Percentiles rank a stretch among this genome's conserved stretches.
phyloP scores from a whole-genome alignment of 768 basidiomycete genomes.

The Leccinum olivaceopallidum region DNA sequence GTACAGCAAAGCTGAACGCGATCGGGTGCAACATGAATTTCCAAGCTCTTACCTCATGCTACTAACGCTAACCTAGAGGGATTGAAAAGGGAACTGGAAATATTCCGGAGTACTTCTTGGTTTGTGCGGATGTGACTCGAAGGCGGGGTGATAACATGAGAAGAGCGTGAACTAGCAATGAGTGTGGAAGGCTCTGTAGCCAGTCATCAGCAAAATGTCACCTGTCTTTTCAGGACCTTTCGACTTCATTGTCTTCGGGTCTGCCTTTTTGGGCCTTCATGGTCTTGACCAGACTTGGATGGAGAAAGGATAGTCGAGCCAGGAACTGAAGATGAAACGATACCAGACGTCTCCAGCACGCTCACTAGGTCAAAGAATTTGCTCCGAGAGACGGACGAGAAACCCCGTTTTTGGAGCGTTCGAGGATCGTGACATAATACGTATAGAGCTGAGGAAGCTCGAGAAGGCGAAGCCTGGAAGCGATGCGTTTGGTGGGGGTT shows the following conservation, averaged over 20 bases:
- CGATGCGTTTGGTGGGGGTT: slow-evolving; percentile 54
- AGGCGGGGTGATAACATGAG: slow-evolving; percentile 32
- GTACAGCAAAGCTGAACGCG: no score
- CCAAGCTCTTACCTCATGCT: no score
- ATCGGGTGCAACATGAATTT: no score
- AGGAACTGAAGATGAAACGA: slow-evolving; percentile 44
- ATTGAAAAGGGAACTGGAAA: slow-evolving; percentile 29
- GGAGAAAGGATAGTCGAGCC: slow-evolving; percentile 36
- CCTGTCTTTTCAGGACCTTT: no score
- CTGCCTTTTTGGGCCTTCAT: no score
- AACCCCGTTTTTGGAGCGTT: slow-evolving; percentile 51
- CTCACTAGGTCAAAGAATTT: slow-evolving; percentile 75
- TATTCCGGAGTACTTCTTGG: slow-evolving; percentile 30
- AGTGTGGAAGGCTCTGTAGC: slow-evolving; percentile 31
- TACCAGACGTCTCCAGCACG: slow-evolving; percentile 72
- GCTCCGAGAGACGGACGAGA: slow-evolving; percentile 67
- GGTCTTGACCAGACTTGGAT: slow-evolving; percentile 37
- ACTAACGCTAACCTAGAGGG: no score
- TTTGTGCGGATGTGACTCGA: slow-evolving; percentile 35
- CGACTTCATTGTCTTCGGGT: no score
- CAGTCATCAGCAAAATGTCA: no score
- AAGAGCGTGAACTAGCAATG: slow-evolving; percentile 15
- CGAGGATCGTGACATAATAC: slow-evolving; percentile 62
- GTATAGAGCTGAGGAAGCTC: slow-evolving; percentile 63
- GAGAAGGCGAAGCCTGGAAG: slow-evolving; percentile 41